Evolutionary conservation across 2,329 filamentous ascomycete species (phyloP), one percentile per base, ranked within the genome.

Genomic region (Parasarocladium wereldwijsianum): DNA sequence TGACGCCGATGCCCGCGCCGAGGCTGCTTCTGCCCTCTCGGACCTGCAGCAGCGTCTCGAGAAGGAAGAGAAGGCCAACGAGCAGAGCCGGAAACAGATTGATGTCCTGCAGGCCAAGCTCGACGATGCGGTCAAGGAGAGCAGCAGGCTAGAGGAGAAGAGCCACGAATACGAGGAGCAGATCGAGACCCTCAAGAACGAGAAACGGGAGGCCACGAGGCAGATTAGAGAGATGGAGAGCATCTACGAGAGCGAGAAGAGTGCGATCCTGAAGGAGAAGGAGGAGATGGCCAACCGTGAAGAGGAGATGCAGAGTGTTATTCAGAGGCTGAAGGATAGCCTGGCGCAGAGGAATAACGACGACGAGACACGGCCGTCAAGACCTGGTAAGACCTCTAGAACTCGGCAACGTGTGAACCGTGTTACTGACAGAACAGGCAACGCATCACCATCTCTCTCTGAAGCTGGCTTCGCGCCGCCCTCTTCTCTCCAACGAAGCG

Each of bases 181-280:
- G 46, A 70, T 87, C 34, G 85, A 93, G 52, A 62, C 69, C 6
- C 63, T 96, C 32, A 74, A 76, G 46, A 85, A 82, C 44, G 83
- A 93, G 46, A 86, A 90, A 57, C 73, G 82, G 43, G 86, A 96
- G 42, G 66, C 77, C 32, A 71, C 76, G 17, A 72, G 85, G 38
- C 79, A 92, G 53, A 81, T 83, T 46, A 74, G 87, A 39, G 90
- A 98, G 51, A 76, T 94, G 59, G 86, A 94, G 54, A 75, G 76
- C 39, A 86, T 92, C 39, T 92, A 93, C 51, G 87, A 96, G 52
- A 75, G 80, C 25, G 90, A 98, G 56, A 73, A 84, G 38, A 82
- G 77, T 46, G 74, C 82, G 32, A 80, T 87, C 57, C 74, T 83
- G 46, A 84, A 86, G 55, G 87, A 96, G 52, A 90, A 92, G 58